Base-by-base conservation (phyloP, 2,329 filamentous ascomycete genomes). In the Hypoxylon sp. region DNA sequence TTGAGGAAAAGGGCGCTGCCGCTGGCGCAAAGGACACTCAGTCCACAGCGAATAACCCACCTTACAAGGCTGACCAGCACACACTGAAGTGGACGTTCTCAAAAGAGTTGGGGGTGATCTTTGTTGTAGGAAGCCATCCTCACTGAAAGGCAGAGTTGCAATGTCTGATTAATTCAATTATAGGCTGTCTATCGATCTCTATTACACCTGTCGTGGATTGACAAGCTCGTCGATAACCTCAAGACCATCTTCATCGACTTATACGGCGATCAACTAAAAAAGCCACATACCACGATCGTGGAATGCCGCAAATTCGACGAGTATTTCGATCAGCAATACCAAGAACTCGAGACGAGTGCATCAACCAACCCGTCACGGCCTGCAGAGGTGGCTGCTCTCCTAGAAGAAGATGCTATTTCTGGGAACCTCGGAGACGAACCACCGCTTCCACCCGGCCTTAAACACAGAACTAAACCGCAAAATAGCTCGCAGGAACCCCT, bases 161-260 rank as follows among this genome's bases (percentile, higher is more conserved):
- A 29, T 65, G 56, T 63, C 65, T 73, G 65, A 62, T 67, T 68
- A 62, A 55, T 63, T 5, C n/a, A n/a, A 29, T 25, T 41, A 47
- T 67, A 97, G 94, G 96, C 95, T 70, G 96, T 99, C 70, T 99
- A 99, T 79, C 92, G 97, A 77, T 97, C 94, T 39, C 88, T 99
- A 30, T 87, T 99, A 29, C 94, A 97, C 79, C 87, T 99, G 7
- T 94, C 92, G 11, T 99, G 96, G 96, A 93, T 98, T 70, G 96
- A 99, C 79, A 94, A 96, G 78, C 90, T 99, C 50, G 89, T 99
- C 71, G 95, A 97, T 76, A 97, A 98, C 75, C 93, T 98, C 74
- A 93, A 91, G 77, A 94, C 92, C 8, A 90, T 99, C 32, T 99
- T 98, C 76, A 86, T 96, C 71, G 92, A 94, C 70, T 85, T 97